Evolutionary conservation across 352 stramenopile species (phyloP).

Genomic region (Thalassiosira oceanica): DNA sequence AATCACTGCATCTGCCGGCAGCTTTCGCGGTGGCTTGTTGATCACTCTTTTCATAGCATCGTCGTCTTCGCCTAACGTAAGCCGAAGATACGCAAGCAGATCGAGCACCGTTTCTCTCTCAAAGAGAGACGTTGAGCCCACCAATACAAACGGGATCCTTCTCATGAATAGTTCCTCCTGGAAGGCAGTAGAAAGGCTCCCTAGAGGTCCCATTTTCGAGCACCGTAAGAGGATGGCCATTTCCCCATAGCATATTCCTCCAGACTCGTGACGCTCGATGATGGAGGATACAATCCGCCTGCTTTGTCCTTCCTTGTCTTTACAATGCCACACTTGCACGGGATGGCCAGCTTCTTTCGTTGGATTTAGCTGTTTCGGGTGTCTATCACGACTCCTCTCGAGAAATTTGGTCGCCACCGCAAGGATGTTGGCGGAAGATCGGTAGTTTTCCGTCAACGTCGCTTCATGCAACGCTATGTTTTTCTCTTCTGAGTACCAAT

Average conservation of each 20-base stretch:
- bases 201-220: conserved; percentile 14
- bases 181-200: conserved; percentile 7
- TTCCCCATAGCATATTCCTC: conserved; percentile 14
- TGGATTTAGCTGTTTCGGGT: conserved; percentile 18
- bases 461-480: conserved; percentile 7
- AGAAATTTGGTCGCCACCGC: conserved; percentile 15
- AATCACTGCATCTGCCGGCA: conserved; percentile 13
- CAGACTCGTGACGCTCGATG: conserved; percentile 16
- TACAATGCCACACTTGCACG: conserved; percentile 21
- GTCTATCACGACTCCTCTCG: conserved; percentile 4
- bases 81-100: conserved; percentile 27
- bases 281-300: conserved; percentile 19
- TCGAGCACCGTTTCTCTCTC: conserved; percentile 10
- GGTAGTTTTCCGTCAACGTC: conserved; percentile 28
- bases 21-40: conserved; percentile 17
- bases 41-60: conserved; percentile 24
- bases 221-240: conserved; percentile 34
- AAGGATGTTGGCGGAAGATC: conserved; percentile 30
- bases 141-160: conserved; percentile 19
- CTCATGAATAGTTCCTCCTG: conserved; percentile 8
- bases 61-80: conserved; percentile 18
- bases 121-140: conserved; percentile 13
- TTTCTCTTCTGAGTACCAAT: conserved; percentile 7
- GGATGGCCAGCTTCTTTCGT: conserved; percentile 3
- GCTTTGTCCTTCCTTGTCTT: conserved; percentile 6